A percentile compares a stretch with the other conserved stretches of the same genome.
Conservation (phyloP, 2,329 filamentous ascomycete species). For the Ceratocystis lukuohia region DNA sequence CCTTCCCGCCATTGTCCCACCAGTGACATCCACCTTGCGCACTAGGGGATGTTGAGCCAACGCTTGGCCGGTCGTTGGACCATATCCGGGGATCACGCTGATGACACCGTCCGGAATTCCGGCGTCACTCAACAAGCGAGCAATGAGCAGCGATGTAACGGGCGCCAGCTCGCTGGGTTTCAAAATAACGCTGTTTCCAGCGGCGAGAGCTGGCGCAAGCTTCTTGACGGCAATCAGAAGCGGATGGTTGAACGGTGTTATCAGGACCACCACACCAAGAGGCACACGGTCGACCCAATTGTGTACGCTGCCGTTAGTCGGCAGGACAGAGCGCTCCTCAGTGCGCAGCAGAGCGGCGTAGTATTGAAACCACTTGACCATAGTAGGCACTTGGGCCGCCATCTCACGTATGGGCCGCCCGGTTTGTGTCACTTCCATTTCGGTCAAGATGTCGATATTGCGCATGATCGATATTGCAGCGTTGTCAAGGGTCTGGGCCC, state of each 20-base stretch:
- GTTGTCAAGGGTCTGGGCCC: conserved; percentile 33
- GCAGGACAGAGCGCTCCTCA: conserved; percentile 33
- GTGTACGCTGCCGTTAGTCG: conserved; percentile 32
- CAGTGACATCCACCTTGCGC: conserved; percentile 64
- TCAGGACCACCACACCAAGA: conserved; percentile 36
- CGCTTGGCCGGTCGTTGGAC: conserved; percentile 52
- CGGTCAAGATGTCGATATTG: conserved; percentile 31
- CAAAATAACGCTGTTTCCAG: conserved; percentile 40
- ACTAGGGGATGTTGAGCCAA: conserved; percentile 55
- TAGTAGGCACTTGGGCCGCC: conserved; percentile 29
- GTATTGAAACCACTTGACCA: conserved; percentile 30
- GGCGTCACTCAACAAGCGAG: conserved; percentile 50
- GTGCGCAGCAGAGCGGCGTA: conserved; percentile 31
- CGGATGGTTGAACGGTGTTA: conserved; percentile 45
- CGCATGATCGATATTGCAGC: conserved; percentile 33
- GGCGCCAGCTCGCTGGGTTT: conserved; percentile 43
- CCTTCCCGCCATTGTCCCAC: conserved; percentile 55
- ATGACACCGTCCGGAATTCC: conserved; percentile 64
- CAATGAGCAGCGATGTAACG: conserved; percentile 28
- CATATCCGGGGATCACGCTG: conserved; percentile 60
- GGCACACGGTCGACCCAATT: conserved; percentile 43
- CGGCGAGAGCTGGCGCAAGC: conserved; percentile 35
- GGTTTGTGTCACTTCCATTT: conserved; percentile 34
- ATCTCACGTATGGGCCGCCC: conserved; percentile 29
- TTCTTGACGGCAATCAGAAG: conserved; percentile 35